Percentiles rank a stretch among this genome's conserved stretches.
phyloP scores from a whole-genome alignment of 257 asterid genomes.

The Lycium barbarum region DNA sequence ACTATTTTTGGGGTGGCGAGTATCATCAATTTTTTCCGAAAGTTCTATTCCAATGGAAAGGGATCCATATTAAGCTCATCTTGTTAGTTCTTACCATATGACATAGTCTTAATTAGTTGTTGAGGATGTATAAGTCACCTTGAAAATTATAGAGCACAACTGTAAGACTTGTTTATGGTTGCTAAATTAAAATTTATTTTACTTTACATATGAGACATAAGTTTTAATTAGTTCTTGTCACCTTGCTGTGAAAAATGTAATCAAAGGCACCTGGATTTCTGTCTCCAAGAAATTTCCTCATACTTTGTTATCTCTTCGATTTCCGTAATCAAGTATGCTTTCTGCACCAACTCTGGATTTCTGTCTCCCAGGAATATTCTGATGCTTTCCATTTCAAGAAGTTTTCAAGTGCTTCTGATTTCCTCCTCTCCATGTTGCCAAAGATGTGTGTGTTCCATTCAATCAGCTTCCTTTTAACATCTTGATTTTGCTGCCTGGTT shows the following conservation, averaged over 20 bases:
- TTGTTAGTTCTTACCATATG: neutral
- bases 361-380: neutral
- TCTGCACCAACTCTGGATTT: slow-evolving; percentile 19
- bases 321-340: neutral
- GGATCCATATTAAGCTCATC: slow-evolving; percentile 6
- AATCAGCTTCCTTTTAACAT: neutral
- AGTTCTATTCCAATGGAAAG: slow-evolving; percentile 2
- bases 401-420: neutral
- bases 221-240: neutral
- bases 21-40: neutral
- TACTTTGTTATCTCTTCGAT: neutral
- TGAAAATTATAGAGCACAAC: neutral
- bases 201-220: neutral
- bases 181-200: neutral
- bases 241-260: neutral
- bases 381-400: neutral
- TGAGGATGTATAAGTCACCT: neutral
- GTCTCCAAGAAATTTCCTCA: slow-evolving; percentile 4
- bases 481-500: neutral
- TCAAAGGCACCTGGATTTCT: slow-evolving; percentile 10
- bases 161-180: neutral
- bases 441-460: neutral
- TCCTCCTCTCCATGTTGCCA: neutral
- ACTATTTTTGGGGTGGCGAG: neutral
- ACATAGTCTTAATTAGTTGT: neutral